Conservation (phyloP, 2,329 filamentous ascomycete species). For the Cercospora zeina region DNA sequence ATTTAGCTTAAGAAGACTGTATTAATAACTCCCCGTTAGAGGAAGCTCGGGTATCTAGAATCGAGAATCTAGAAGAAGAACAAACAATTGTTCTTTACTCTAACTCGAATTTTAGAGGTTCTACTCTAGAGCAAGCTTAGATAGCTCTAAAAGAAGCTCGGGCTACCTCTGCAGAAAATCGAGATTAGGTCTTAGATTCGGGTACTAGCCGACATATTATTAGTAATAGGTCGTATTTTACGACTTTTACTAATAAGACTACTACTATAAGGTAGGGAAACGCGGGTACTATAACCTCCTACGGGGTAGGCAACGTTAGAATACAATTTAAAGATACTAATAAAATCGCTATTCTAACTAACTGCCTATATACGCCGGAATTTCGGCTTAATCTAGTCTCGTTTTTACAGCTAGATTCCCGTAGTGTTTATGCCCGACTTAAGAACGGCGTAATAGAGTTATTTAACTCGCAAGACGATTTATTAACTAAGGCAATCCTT, state of each 20-base stretch:
- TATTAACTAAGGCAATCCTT: conserved; percentile 9
- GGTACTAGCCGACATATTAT: no score
- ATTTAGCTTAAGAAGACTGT: neutral
- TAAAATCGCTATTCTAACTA: conserved; percentile 10
- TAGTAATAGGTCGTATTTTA: no score
- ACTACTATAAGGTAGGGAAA: no score
- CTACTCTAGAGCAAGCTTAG: no score
- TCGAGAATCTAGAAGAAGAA: no score
- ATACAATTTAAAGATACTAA: conserved; percentile 10
- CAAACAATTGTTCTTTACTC: no score
- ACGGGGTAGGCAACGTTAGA: neutral
- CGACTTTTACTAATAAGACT: no score
- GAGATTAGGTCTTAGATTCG: no score
- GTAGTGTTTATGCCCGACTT: neutral
- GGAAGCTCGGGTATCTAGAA: no score
- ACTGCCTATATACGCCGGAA: conserved; percentile 10
- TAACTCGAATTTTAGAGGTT: no score
- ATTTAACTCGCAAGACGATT: neutral
- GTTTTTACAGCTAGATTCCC: conserved; percentile 12
- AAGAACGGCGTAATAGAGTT: conserved; percentile 9
- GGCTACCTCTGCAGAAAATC: no score
- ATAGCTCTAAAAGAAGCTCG: no score
- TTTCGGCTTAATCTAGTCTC: conserved; percentile 13
- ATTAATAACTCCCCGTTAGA: neutral
- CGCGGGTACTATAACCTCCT: neutral